Conservation (phyloP, 2,329 filamentous ascomycete species). For the Diaporthe sp. region DNA sequence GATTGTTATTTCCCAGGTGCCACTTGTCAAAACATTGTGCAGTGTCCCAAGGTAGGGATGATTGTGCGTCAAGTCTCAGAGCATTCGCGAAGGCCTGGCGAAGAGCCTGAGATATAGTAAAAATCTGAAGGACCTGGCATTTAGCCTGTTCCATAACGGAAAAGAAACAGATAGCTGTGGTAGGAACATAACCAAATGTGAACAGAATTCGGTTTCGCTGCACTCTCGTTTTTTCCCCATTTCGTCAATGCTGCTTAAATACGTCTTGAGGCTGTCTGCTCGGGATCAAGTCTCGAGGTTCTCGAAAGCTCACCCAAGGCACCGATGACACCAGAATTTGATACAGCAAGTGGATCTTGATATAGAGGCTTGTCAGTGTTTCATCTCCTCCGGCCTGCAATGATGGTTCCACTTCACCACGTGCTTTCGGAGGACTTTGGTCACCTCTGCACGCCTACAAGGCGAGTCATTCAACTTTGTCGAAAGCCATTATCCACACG, state of each 20-base stretch:
- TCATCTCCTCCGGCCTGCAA: not conserved
- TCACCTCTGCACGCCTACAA: not conserved
- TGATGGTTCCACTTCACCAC: slow-evolving; percentile 1
- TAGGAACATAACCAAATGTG: not conserved
- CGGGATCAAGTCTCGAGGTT: not conserved
- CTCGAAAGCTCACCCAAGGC: not conserved
- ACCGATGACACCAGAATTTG: not conserved
- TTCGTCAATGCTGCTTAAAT: not conserved
- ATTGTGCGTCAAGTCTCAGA: not conserved
- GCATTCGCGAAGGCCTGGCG: not conserved
- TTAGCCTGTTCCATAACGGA: not conserved
- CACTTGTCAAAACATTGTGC: not conserved
- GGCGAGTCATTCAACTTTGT: slow-evolving; percentile 11
- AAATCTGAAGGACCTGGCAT: not conserved
- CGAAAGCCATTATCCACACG: not conserved
- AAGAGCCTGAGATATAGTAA: not conserved
- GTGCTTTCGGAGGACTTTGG: not conserved
- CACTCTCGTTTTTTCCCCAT: not conserved
- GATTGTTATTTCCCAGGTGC: not conserved
- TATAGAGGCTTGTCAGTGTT: not conserved
- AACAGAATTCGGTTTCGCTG: not conserved
- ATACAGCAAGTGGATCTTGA: not conserved
- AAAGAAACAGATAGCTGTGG: not conserved
- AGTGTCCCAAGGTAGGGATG: not conserved
- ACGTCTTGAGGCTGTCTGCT: not conserved